A percentile compares a stretch with the other conserved stretches of the same genome.
phyloP scores from a whole-genome alignment of 108 stramenopile species.

The Aurantiochytrium sp. region DNA sequence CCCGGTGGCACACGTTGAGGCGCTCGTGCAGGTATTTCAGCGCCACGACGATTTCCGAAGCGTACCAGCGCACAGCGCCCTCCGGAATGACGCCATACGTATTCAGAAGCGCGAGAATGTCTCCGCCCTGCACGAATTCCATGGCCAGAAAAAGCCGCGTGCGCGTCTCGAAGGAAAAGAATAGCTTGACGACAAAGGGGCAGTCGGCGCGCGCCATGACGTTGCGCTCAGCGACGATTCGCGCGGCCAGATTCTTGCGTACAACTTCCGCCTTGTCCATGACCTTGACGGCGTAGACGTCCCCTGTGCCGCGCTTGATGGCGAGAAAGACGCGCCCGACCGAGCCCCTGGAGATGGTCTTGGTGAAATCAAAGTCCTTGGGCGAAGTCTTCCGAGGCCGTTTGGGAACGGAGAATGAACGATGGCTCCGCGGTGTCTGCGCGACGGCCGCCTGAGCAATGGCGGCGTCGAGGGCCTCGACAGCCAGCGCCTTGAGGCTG shows the following conservation, averaged over 20 bases:
- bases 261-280: slow-evolving; percentile 77
- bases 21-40: slow-evolving; percentile 44
- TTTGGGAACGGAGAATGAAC: background rate
- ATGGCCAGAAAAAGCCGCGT: slow-evolving; percentile 84
- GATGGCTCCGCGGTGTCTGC: background rate
- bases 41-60: slow-evolving; percentile 46
- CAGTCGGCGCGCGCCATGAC: slow-evolving; percentile 7
- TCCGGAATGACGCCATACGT: slow-evolving; percentile 55
- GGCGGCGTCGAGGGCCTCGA: background rate
- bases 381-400: background rate
- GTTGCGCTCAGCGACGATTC: slow-evolving; percentile 9
- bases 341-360: slow-evolving; percentile 92
- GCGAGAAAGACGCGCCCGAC: slow-evolving; percentile 99
- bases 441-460: background rate
- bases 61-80: slow-evolving; percentile 32
- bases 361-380: slow-evolving; percentile 65
- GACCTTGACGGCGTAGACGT: slow-evolving; percentile 83
- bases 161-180: slow-evolving; percentile 42
- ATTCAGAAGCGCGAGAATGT: slow-evolving; percentile 90
- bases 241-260: slow-evolving; percentile 11
- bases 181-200: slow-evolving; percentile 46
- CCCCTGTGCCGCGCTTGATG: slow-evolving; percentile 65
- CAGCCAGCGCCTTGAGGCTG: background rate
- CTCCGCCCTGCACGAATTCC: slow-evolving; percentile 98
- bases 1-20: slow-evolving; percentile 46